phyloP scores from a whole-genome alignment of 192 early-diverging fungal genomes.

The Blastocladiella britannica region DNA sequence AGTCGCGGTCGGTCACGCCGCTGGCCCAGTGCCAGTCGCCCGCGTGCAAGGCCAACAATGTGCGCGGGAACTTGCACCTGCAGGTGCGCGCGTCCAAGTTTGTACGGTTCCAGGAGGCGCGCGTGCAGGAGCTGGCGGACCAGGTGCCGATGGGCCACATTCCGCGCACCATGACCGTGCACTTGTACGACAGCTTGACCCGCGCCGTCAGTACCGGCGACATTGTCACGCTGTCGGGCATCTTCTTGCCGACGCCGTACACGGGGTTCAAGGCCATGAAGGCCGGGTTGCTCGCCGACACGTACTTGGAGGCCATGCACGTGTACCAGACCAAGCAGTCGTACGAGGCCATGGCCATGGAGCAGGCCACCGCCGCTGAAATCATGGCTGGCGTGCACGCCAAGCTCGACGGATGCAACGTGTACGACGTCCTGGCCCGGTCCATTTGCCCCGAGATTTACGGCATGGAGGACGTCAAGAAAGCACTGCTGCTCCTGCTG shows the following conservation, averaged over 20 bases:
- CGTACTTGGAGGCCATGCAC: slow-evolving; percentile 79
- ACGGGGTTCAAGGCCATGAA: slow-evolving; percentile 74
- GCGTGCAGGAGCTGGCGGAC: slow-evolving; percentile 88
- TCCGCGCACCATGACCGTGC: slow-evolving; percentile 84
- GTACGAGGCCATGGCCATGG: slow-evolving; percentile 56
- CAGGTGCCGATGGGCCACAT: slow-evolving; percentile 98
- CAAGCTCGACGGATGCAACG: slow-evolving; percentile 28
- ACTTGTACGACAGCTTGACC: slow-evolving; percentile 58
- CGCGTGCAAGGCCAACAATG: slow-evolving; percentile 57
- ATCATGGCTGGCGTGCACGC: slow-evolving; percentile 16
- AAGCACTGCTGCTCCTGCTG: slow-evolving; percentile 63
- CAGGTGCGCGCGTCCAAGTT: slow-evolving; percentile 85
- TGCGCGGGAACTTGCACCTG: slow-evolving; percentile 63
- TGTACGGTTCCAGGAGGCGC: slow-evolving; percentile 86
- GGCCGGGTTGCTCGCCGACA: slow-evolving; percentile 82
- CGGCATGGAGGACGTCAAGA: slow-evolving; percentile 81
- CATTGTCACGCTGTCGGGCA: slow-evolving; percentile 55
- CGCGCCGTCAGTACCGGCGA: slow-evolving; percentile 76
- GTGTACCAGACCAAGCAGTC: slow-evolving; percentile 71
- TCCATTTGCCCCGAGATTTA: slow-evolving; percentile 80
- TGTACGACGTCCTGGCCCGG: slow-evolving; percentile 53
- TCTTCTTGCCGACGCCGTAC: slow-evolving; percentile 81
- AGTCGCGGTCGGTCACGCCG: slow-evolving; percentile 48
- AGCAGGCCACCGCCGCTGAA: slow-evolving; percentile 14
- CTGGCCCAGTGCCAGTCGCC: slow-evolving; percentile 57